Percentiles rank a stretch among this genome's conserved stretches.
Evolutionary conservation across 768 basidiomycete species (phyloP).

Genomic region (Kwoniella heveanensis): DNA sequence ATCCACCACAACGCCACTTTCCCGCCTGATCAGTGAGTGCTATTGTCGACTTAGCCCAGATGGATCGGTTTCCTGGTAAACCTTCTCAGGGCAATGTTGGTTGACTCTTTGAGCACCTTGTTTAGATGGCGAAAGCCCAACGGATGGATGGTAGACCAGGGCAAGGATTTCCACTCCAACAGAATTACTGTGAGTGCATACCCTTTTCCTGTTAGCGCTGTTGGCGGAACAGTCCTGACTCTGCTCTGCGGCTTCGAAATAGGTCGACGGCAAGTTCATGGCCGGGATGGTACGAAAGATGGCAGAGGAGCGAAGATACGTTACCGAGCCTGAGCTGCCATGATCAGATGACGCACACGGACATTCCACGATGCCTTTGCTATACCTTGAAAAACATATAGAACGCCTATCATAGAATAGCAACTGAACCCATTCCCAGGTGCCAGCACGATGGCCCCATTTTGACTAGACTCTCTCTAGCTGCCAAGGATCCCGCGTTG

Average conservation of each 20-base stretch:
- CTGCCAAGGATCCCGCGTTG: too few relatives aligned
- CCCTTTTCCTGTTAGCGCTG: too few relatives aligned
- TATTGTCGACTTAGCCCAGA: background rate
- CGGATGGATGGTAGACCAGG: constrained; percentile 22
- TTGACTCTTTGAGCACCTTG: background rate
- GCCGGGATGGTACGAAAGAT: constrained; percentile 20
- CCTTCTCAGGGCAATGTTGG: background rate
- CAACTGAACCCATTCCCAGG: too few relatives aligned
- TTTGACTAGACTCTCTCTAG: too few relatives aligned
- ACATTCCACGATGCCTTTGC: background rate
- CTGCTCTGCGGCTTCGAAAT: background rate
- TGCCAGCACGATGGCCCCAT: too few relatives aligned
- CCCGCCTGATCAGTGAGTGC: constrained; percentile 22
- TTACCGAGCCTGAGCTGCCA: constrained; percentile 21
- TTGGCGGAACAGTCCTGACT: background rate
- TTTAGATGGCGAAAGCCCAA: constrained; percentile 16
- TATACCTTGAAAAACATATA: background rate
- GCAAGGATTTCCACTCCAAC: constrained; percentile 24
- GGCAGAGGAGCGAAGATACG: constrained; percentile 9
- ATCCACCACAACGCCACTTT: constrained; percentile 29
- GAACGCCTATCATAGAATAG: too few relatives aligned
- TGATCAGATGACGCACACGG: background rate
- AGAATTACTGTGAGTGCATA: constrained; percentile 19
- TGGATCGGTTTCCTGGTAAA: too few relatives aligned
- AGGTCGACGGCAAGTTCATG: constrained; percentile 27